A percentile compares a stretch with the other conserved stretches of the same genome.
phyloP scores from a whole-genome alignment of 306 rosid species.

The Quercus agrifolia region DNA sequence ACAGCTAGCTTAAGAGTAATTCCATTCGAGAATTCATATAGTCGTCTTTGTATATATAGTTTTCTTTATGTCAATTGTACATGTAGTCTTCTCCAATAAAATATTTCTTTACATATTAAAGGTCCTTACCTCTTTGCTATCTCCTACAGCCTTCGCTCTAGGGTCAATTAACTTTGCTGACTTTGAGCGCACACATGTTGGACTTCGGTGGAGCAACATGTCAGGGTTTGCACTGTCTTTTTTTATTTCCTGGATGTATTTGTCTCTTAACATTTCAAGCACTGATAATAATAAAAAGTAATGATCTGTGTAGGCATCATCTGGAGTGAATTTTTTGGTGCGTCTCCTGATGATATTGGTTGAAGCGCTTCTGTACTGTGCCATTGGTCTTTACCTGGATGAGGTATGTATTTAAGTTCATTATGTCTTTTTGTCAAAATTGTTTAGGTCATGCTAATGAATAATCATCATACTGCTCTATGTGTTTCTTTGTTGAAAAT shows the following conservation, averaged over 20 bases:
- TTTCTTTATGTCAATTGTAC: too few relatives aligned
- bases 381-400: slow-evolving; percentile 82
- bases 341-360: slow-evolving; percentile 89
- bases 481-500: not conserved
- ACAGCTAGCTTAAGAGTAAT: too few relatives aligned
- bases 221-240: slow-evolving; percentile 8
- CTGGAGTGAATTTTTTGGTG: slow-evolving; percentile 81
- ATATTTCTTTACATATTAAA: slow-evolving; percentile 34
- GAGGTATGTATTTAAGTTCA: slow-evolving; percentile 50
- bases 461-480: not conserved
- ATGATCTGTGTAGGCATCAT: slow-evolving; percentile 56
- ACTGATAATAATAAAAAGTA: not conserved
- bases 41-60: too few relatives aligned
- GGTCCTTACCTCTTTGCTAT: slow-evolving; percentile 83
- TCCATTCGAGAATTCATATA: too few relatives aligned
- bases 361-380: slow-evolving; percentile 78
- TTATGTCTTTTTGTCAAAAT: not conserved
- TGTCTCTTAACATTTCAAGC: slow-evolving; percentile 14
- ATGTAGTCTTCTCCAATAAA: too few relatives aligned
- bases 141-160: slow-evolving; percentile 89
- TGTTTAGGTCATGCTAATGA: not conserved
- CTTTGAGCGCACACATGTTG: slow-evolving; percentile 97
- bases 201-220: slow-evolving; percentile 91
- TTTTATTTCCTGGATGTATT: not conserved
- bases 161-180: slow-evolving; percentile 95